A percentile compares a stretch with the other conserved stretches of the same genome.
These are phyloP conservation scores for Carpinus fangiana DNA, from an alignment of 306 rosid genomes.

Conservation along the genomic window DNA sequence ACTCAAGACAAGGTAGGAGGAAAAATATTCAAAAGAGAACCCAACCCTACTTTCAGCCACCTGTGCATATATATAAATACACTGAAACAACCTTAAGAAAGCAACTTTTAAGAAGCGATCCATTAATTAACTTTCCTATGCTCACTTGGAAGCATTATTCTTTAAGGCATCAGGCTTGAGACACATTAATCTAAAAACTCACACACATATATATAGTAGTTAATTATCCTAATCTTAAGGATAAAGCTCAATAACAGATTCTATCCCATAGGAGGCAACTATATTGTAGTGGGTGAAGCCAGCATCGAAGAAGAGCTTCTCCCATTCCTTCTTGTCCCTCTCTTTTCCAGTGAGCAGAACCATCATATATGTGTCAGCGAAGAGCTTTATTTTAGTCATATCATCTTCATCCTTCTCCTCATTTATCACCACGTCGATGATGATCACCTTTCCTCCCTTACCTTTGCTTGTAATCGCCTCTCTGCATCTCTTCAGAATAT, in stretches of 20 bases:
- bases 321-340: constrained; percentile 55
- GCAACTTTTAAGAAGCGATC: no score
- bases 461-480: constrained; percentile 43
- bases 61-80: no score
- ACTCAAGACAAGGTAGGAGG: no score
- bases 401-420: constrained; percentile 28
- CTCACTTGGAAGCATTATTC: no score
- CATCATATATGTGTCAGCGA: constrained; percentile 49
- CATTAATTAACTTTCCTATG: no score
- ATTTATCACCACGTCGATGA: constrained; percentile 51
- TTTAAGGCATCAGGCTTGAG: no score
- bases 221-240: constrained; percentile 23
- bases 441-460: constrained; percentile 47
- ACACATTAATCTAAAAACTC: no score
- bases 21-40: no score
- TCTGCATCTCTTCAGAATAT: constrained; percentile 49
- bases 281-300: constrained; percentile 50
- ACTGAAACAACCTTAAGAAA: no score
- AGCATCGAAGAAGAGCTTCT: constrained; percentile 41
- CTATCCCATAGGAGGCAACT: constrained; percentile 32
- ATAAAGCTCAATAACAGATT: constrained; percentile 54
- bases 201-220: no score
- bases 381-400: constrained; percentile 37
- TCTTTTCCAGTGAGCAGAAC: constrained; percentile 37
- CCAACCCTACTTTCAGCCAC: no score